Conservation (phyloP, 805 yeast species). For the Dipodascus geniculatus region DNA sequence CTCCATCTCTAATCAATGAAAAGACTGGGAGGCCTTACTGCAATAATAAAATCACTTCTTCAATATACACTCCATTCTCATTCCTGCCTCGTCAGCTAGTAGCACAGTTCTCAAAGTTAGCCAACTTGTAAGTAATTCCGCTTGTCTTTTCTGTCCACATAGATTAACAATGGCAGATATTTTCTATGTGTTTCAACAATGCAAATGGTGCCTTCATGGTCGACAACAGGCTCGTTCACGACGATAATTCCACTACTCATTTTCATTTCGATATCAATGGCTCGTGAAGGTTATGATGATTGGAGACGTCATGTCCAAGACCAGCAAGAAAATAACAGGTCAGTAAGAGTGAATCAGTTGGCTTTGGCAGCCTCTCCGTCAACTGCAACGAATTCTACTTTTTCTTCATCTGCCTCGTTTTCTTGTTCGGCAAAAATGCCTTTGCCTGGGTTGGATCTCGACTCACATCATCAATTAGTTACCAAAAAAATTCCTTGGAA, state of each 20-base stretch:
- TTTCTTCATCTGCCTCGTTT: too few relatives aligned
- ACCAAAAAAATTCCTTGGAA: conserved; percentile 48
- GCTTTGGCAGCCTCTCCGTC: too few relatives aligned
- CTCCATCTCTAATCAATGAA: conserved; percentile 49
- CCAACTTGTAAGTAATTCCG: conserved; percentile 41
- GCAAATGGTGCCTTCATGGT: conserved; percentile 96
- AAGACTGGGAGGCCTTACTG: conserved; percentile 50
- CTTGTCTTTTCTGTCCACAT: conserved; percentile 1
- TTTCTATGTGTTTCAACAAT: conserved; percentile 81
- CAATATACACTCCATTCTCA: conserved; percentile 68
- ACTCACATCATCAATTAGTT: conserved; percentile 17
- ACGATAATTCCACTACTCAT: conserved; percentile 82
- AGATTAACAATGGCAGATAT: conserved; percentile 28
- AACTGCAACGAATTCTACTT: background rate
- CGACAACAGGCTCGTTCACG: conserved; percentile 91
- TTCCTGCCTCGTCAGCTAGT: conserved; percentile 80
- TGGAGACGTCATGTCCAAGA: conserved; percentile 78
- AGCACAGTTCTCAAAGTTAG: conserved; percentile 88
- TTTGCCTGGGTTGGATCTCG: too few relatives aligned
- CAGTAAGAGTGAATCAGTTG: conserved; percentile 26
- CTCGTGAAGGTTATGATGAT: conserved; percentile 91
- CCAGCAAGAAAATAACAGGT: conserved; percentile 64
- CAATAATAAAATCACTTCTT: conserved; percentile 66
- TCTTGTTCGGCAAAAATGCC: too few relatives aligned
- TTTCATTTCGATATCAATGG: conserved; percentile 79